A percentile compares a stretch with the other conserved stretches of the same genome.
These are phyloP conservation scores for Suillus paluster DNA, from an alignment of 768 basidiomycete genomes.

Conservation along the genomic window DNA sequence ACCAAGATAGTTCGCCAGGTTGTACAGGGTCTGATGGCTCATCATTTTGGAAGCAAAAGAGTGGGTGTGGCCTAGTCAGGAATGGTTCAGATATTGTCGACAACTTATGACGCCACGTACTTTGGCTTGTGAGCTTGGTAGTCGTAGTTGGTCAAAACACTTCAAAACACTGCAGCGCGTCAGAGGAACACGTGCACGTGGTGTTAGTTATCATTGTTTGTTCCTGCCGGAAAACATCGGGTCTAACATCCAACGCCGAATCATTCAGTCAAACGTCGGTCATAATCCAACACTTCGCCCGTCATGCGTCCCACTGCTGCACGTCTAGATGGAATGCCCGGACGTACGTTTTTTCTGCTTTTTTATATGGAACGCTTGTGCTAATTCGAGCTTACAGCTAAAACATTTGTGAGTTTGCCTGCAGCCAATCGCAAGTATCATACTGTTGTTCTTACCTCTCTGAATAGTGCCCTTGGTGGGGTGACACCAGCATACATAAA, in stretches of 20 bases:
- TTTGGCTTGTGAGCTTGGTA: constrained; percentile 14
- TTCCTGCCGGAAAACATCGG: constrained; percentile 35
- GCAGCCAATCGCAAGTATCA: background rate
- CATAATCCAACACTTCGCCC: constrained; percentile 17
- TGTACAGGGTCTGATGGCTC: constrained; percentile 77
- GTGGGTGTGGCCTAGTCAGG: constrained; percentile 6
- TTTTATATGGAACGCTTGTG: constrained; percentile 5
- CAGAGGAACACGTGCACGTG: background rate
- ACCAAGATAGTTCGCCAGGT: constrained; percentile 83
- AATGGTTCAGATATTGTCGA: background rate
- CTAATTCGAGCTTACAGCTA: constrained; percentile 50
- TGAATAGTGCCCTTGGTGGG: constrained; percentile 88
- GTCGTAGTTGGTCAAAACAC: constrained; percentile 6
- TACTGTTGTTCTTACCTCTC: background rate
- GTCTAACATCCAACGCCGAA: constrained; percentile 9
- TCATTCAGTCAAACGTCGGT: constrained; percentile 6
- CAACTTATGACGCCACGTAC: constrained; percentile 11
- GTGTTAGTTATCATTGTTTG: constrained; percentile 41
- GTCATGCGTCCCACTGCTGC: constrained; percentile 57
- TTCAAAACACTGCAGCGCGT: background rate
- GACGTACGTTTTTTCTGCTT: constrained; percentile 56
- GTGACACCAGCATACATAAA: constrained; percentile 68
- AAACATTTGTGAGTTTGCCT: constrained; percentile 72
- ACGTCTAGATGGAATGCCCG: constrained; percentile 79
- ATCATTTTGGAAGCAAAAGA: constrained; percentile 59